Base-by-base conservation (phyloP, 495 filamentous ascomycete species). In the Cercophora sp. region DNA sequence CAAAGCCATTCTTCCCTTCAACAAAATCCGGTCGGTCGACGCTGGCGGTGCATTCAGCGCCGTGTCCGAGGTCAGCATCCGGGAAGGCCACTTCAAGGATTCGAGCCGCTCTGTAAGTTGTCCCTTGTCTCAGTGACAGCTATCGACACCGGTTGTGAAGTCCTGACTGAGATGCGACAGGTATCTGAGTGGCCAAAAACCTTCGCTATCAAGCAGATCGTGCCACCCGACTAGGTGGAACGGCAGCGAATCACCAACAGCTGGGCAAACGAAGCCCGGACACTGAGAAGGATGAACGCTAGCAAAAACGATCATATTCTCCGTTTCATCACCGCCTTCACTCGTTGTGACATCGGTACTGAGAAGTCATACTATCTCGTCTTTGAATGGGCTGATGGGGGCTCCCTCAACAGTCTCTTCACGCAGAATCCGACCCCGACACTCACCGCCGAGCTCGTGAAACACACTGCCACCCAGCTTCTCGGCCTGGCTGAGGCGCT, bases 361-460 rank as follows among this genome's bases (percentile, higher is more conserved):
- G 20, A 1, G 2, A 54, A 39, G 18, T 41, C 3, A 5, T 57
- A 54, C 51, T 66, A 57, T 44, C 41, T 68, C 20, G 55, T 54
- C 31, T 63, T 66, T 48, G 54, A 54, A 40, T 65, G 60, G 62
- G 66, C 66, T 13, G 52, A 62, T 25, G 57, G 61, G 5, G 58
- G 59, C 11, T 58, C 46, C 23, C 46, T 68, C 4, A 39, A 57
- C 6, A 35, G 62, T n/a, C 54, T 63, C 16, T 65, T 57, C 37
- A 25, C 8, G 16, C 0, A 40, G 2, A 32, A 40, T 19, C 41
- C 43, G 4, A 44, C 31, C 1, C 53, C 53, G 10, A 22, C 6
- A 1, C n/a, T 44, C 6, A 51, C 27, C 19, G 39, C 4, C 22
- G n/a, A 46, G 1, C 34, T 51, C 0, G 40, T 59, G 6, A 23